Conservation (phyloP, 495 filamentous ascomycete genomes). For the Tetracladium setigerum region DNA sequence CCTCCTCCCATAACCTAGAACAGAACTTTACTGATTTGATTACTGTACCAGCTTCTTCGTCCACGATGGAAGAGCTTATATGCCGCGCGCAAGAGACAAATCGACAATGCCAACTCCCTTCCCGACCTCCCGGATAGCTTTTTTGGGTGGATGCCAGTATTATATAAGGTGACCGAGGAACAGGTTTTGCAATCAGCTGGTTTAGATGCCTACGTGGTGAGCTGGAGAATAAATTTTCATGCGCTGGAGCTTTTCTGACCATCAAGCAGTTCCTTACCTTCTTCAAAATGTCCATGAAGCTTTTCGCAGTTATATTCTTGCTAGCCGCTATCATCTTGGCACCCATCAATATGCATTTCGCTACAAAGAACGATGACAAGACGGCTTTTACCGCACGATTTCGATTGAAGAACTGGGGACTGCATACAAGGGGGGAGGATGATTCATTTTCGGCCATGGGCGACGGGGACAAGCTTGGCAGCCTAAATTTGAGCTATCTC, state of each 20-base stretch:
- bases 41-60: conserved; percentile 51
- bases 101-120: conserved; percentile 59
- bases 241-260: neutral
- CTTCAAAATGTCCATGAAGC: conserved; percentile 86
- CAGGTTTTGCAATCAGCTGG: conserved; percentile 86
- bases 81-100: conserved; percentile 72
- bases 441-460: neutral
- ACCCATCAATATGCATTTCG: conserved; percentile 71
- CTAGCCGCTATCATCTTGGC: conserved; percentile 74
- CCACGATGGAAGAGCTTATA: conserved; percentile 92
- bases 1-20: neutral
- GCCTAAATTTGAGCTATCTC: conserved; percentile 48
- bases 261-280: conserved; percentile 71
- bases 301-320: conserved; percentile 69
- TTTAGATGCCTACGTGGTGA: conserved; percentile 87
- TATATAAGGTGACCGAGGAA: conserved; percentile 85
- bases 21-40: conserved; percentile 18
- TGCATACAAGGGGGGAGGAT: neutral
- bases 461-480: conserved; percentile 24
- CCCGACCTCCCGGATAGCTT: conserved; percentile 80
- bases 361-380: neutral
- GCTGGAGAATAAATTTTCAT: conserved; percentile 17
- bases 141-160: conserved; percentile 87
- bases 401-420: neutral
- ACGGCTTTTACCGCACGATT: neutral